Conservation (phyloP, 768 basidiomycete genomes). For the Suillus americanus region DNA sequence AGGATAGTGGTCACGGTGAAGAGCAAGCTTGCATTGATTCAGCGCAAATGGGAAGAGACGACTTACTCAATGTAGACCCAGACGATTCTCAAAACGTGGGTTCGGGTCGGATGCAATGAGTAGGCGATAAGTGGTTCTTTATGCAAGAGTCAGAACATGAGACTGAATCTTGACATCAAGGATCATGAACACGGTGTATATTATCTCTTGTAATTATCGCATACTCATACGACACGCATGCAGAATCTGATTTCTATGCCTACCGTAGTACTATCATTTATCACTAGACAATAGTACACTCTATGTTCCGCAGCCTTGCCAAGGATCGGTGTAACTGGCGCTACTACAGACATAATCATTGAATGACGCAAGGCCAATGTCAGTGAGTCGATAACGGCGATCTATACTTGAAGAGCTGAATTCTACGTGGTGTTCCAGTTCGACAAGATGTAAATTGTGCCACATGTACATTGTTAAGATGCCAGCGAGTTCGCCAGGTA, state of each 20-base stretch:
- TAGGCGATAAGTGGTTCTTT: conserved; percentile 75
- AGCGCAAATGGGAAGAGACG: conserved; percentile 5
- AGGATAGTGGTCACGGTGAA: conserved; percentile 8
- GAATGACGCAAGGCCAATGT: no score
- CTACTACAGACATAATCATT: not conserved
- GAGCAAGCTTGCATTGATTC: conserved; percentile 4
- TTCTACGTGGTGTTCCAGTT: not conserved
- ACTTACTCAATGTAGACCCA: not conserved
- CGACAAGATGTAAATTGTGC: not conserved
- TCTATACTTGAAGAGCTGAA: not conserved
- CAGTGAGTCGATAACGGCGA: not conserved
- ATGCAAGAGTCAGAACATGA: conserved; percentile 41
- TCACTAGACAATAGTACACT: not conserved
- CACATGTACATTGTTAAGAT: not conserved
- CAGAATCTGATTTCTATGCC: conserved; percentile 1
- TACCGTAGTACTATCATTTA: not conserved
- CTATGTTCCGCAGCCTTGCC: not conserved
- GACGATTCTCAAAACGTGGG: conserved; percentile 21
- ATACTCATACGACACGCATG: not conserved
- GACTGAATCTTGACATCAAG: not conserved
- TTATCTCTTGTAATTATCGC: conserved; percentile 5
- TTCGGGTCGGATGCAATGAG: conserved; percentile 60
- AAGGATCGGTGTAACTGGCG: not conserved
- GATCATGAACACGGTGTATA: conserved; percentile 22
- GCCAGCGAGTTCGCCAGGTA: not conserved